These are phyloP conservation scores for Clarkia xantiana DNA, from an alignment of 345 rosid genomes.

Conservation along the genomic window DNA sequence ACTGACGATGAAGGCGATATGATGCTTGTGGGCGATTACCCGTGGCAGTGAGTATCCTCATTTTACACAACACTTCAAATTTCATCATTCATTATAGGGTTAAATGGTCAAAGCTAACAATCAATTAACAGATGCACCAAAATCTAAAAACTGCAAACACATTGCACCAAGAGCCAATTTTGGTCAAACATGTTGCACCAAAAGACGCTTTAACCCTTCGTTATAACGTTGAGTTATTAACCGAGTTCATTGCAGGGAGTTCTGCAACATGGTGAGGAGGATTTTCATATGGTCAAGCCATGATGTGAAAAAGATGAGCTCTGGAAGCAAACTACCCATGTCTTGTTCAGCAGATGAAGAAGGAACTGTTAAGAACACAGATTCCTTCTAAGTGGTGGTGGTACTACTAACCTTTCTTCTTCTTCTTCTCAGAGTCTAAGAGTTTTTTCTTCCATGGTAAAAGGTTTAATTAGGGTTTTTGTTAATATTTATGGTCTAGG, in stretches of 20 bases:
- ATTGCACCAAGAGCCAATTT: no score
- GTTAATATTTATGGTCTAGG: no score
- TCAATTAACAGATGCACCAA: no score
- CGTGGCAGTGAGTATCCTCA: slow-evolving; percentile 63
- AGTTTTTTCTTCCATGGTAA: no score
- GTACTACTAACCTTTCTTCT: not conserved
- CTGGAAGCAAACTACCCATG: slow-evolving; percentile 36
- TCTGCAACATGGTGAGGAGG: slow-evolving; percentile 79
- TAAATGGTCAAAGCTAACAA: no score
- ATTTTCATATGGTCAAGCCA: slow-evolving; percentile 69
- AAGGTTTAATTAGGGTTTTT: no score
- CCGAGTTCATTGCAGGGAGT: slow-evolving; percentile 77
- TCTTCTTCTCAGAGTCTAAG: no score
- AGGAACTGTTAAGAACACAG: slow-evolving; percentile 32
- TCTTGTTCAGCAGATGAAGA: slow-evolving; percentile 37
- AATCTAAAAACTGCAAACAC: not conserved
- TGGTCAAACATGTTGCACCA: no score
- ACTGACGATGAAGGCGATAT: slow-evolving; percentile 90
- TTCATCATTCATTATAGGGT: no score
- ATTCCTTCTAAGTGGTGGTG: slow-evolving; percentile 21
- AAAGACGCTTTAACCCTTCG: no score
- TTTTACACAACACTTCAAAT: slow-evolving; percentile 7
- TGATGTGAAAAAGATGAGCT: slow-evolving; percentile 61
- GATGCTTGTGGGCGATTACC: slow-evolving; percentile 96
- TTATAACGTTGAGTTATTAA: no score